phyloP scores from a whole-genome alignment of 2,329 filamentous ascomycete species.

The Phialophora macrospora region DNA sequence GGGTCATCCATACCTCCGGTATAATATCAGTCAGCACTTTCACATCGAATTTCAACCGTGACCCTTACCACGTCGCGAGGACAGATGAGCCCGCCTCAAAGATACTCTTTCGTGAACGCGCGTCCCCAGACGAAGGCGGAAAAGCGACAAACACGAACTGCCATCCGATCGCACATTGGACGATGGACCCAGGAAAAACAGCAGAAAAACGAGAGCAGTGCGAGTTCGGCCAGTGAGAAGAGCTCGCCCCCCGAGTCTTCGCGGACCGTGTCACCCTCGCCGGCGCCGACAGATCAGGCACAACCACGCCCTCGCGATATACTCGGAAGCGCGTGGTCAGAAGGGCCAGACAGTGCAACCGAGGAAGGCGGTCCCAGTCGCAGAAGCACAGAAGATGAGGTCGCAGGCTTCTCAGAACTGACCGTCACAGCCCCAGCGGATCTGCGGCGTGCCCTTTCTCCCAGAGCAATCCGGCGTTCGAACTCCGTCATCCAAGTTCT shows the following conservation, averaged over 20 bases:
- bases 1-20: not conserved
- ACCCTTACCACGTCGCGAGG: not conserved
- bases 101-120: conserved; percentile 24
- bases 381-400: conserved; percentile 8
- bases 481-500: conserved; percentile 6
- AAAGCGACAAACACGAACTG: conserved; percentile 17
- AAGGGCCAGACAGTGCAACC: not conserved
- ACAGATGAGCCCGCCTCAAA: conserved; percentile 20
- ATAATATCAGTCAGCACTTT: not conserved
- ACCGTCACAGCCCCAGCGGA: not conserved
- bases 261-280: conserved; percentile 8
- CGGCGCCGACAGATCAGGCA: conserved; percentile 5
- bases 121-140: conserved; percentile 23
- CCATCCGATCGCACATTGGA: conserved; percentile 23
- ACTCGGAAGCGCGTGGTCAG: conserved; percentile 1
- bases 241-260: conserved; percentile 14
- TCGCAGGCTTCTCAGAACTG: not conserved
- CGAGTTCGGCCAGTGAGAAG: conserved; percentile 1
- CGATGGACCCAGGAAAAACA: conserved; percentile 22
- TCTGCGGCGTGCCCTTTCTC: not conserved
- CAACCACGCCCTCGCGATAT: not conserved
- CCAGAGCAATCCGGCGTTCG: not conserved
- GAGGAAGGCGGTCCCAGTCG: not conserved
- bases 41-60: not conserved
- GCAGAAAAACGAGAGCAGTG: conserved; percentile 13